phyloP scores from a whole-genome alignment of 2,329 filamentous ascomycete genomes.

The Hymenoscyphus scutula region DNA sequence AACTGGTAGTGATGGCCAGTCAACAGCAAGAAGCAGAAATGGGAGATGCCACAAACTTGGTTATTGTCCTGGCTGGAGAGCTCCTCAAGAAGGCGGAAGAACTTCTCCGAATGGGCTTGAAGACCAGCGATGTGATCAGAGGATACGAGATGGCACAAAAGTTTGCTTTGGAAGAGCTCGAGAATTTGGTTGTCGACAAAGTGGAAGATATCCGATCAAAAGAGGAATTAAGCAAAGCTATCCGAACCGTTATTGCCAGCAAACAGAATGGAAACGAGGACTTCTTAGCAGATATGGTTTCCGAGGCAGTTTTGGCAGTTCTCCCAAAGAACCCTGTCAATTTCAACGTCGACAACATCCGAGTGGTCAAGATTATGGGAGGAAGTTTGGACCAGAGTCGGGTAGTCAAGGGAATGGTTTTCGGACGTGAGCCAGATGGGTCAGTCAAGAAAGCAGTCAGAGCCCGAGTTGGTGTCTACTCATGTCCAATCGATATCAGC shows the following conservation, averaged over 20 bases:
- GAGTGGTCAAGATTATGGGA: constrained; percentile 99
- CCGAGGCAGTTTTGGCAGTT: constrained; percentile 80
- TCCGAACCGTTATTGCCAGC: constrained; percentile 90
- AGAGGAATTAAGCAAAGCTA: constrained; percentile 87
- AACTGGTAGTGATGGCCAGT: constrained; percentile 96
- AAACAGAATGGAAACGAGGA: constrained; percentile 96
- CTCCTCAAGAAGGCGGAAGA: constrained; percentile 96
- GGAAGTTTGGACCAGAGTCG: constrained; percentile 90
- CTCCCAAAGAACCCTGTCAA: constrained; percentile 92
- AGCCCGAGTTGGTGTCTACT: constrained; percentile 96
- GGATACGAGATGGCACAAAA: constrained; percentile 95
- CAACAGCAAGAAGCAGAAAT: constrained; percentile 99
- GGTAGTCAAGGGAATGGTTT: constrained; percentile 98
- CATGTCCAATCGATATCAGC: constrained; percentile 90
- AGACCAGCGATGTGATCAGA: constrained; percentile 94
- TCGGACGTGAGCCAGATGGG: constrained; percentile 91
- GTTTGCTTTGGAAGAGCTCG: constrained; percentile 79
- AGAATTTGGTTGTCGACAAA: constrained; percentile 88
- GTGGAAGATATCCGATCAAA: constrained; percentile 79
- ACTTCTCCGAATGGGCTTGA: constrained; percentile 91
- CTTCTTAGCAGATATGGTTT: constrained; percentile 79
- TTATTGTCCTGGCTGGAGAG: constrained; percentile 94
- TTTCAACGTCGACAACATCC: constrained; percentile 99
- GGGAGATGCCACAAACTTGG: constrained; percentile 96
- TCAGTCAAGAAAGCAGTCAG: constrained; percentile 84